A percentile compares a stretch with the other conserved stretches of the same genome.
These are phyloP conservation scores for Teratosphaeria nubilosa DNA, from an alignment of 2,329 filamentous ascomycete species.

Conservation along the genomic window DNA sequence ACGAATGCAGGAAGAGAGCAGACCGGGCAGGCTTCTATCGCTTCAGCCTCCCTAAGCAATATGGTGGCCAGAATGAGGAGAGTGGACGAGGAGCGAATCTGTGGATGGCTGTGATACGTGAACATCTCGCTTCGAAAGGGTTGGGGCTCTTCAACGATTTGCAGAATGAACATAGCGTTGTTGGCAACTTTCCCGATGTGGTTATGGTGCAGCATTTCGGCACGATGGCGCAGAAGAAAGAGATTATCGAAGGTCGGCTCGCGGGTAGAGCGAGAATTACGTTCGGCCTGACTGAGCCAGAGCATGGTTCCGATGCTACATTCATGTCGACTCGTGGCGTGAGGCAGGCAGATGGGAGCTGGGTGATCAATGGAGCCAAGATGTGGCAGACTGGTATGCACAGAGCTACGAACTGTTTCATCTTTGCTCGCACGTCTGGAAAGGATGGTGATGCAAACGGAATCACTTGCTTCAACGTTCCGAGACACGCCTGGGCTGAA, in stretches of 20 bases:
- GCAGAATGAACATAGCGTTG: constrained; percentile 53
- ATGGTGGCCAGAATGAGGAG: constrained; percentile 41
- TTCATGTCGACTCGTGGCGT: constrained; percentile 48
- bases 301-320: constrained; percentile 53
- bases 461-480: constrained; percentile 53
- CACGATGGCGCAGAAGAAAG: constrained; percentile 42
- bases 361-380: constrained; percentile 48
- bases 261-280: constrained; percentile 46
- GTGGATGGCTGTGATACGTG: constrained; percentile 54
- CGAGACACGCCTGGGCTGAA: constrained; percentile 42
- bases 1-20: constrained; percentile 40
- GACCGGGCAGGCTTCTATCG: constrained; percentile 53
- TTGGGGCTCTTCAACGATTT: constrained; percentile 54
- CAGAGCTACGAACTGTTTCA: constrained; percentile 49
- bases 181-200: constrained; percentile 54
- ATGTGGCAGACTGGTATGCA: constrained; percentile 59
- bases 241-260: constrained; percentile 44
- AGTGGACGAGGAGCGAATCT: constrained; percentile 42
- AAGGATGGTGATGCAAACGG: constrained; percentile 43
- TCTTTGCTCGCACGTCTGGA: constrained; percentile 51
- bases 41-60: constrained; percentile 46
- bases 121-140: constrained; percentile 50
- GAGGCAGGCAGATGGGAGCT: constrained; percentile 38
- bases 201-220: constrained; percentile 55
- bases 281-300: constrained; percentile 53